phyloP scores from a whole-genome alignment of 1,284 basidiomycete species.

The Salmacisia buchloeana region DNA sequence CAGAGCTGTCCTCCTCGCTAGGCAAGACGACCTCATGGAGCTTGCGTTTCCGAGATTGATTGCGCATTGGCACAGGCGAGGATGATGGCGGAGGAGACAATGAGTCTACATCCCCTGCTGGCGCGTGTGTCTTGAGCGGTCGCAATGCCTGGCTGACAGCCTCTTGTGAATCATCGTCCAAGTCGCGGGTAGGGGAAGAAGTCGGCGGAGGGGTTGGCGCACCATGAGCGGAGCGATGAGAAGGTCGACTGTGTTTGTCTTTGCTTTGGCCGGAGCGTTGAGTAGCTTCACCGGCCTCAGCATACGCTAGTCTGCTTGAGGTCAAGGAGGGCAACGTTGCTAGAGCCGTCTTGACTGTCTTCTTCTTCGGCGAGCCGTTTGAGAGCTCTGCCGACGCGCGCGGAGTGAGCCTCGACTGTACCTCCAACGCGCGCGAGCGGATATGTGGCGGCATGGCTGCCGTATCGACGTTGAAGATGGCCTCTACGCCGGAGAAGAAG shows the following conservation, averaged over 20 bases:
- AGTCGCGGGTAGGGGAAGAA: neutral
- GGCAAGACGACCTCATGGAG: neutral
- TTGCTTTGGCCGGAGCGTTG: neutral
- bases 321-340: neutral
- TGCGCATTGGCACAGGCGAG: neutral
- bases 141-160: neutral
- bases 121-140: too few species aligned
- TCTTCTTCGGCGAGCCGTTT: neutral
- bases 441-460: slow-evolving; percentile 3
- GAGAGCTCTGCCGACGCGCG: neutral
- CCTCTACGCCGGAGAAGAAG: slow-evolving; percentile 37
- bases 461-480: slow-evolving; percentile 19
- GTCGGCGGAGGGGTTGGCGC: neutral
- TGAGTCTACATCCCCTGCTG: neutral
- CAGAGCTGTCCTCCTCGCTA: slow-evolving; percentile 23
- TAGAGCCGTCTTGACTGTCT: neutral
- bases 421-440: neutral
- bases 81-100: slow-evolving; percentile 6
- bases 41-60: neutral
- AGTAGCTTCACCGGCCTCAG: neutral
- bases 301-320: neutral
- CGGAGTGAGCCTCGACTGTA: neutral
- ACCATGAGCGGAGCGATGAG: too few species aligned
- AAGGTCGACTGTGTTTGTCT: too few species aligned
- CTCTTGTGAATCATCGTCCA: neutral